A percentile compares a stretch with the other conserved stretches of the same genome.
phyloP scores from a whole-genome alignment of 1,284 basidiomycete genomes.

The Moesziomyces globuligerus region DNA sequence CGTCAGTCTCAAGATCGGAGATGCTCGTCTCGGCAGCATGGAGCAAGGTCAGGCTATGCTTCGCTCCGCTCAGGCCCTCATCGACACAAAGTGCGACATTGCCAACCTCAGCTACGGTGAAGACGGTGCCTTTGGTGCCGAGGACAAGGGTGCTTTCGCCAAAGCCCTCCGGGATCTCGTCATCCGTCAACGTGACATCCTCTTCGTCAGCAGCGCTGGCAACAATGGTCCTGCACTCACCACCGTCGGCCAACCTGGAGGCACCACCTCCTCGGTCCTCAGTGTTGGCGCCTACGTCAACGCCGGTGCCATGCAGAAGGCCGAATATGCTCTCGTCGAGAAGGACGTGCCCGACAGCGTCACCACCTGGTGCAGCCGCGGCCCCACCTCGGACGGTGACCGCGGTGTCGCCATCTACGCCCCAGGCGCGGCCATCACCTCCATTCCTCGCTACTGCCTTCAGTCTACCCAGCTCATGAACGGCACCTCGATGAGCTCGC shows the following conservation, averaged over 20 bases:
- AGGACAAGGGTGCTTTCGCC: constrained; percentile 66
- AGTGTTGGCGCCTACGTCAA: constrained; percentile 67
- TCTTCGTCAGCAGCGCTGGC: constrained; percentile 64
- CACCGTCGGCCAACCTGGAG: constrained; percentile 67
- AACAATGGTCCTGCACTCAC: constrained; percentile 67
- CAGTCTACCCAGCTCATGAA: constrained; percentile 67
- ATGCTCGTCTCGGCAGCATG: constrained; percentile 63
- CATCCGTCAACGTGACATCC: constrained; percentile 61
- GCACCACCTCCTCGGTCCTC: constrained; percentile 65
- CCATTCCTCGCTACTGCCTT: constrained; percentile 66
- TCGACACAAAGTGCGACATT: constrained; percentile 65
- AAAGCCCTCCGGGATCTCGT: constrained; percentile 59
- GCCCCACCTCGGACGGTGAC: constrained; percentile 65
- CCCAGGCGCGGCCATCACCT: constrained; percentile 67
- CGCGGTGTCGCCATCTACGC: constrained; percentile 66
- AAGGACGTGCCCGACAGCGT: constrained; percentile 61
- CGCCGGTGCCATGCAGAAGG: constrained; percentile 66
- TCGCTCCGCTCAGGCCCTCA: constrained; percentile 66
- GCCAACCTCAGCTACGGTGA: constrained; percentile 68
- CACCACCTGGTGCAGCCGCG: constrained; percentile 68
- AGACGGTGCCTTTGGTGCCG: constrained; percentile 63
- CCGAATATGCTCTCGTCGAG: constrained; percentile 67
- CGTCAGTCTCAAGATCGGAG: constrained; percentile 63
- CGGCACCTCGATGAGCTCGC: constrained; percentile 67
- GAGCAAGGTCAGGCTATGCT: constrained; percentile 67